phyloP scores from a whole-genome alignment of 345 rosid species.

The Dipteronia dyeriana region DNA sequence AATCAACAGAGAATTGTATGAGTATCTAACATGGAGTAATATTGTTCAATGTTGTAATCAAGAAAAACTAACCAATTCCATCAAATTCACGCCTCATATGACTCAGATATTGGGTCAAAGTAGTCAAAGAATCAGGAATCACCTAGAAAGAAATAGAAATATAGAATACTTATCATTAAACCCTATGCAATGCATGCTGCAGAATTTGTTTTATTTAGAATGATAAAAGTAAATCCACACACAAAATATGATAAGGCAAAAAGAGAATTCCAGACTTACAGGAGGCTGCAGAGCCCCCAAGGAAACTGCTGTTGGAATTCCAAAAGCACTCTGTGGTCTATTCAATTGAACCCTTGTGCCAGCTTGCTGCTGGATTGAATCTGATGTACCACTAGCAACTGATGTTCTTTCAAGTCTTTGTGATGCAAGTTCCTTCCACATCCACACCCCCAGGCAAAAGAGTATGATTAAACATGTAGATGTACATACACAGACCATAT shows the following conservation, averaged over 20 bases:
- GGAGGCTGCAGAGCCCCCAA: conserved; percentile 59
- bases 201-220: background rate
- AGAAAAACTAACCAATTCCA: conserved; percentile 44
- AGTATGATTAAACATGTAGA: conserved; percentile 2
- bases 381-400: conserved; percentile 31
- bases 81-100: conserved; percentile 51
- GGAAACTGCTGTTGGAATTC: conserved; percentile 54
- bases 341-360: conserved; percentile 44
- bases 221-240: conserved; percentile 1
- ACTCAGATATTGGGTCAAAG: conserved; percentile 61
- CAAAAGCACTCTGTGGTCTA: conserved; percentile 51
- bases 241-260: conserved; percentile 5
- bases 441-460: conserved; percentile 13
- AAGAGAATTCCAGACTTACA: conserved; percentile 39
- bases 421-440: conserved; percentile 40
- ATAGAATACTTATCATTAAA: conserved; percentile 9
- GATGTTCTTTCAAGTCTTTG: conserved; percentile 54
- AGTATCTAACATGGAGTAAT: conserved; percentile 3
- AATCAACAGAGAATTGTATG: conserved; percentile 19
- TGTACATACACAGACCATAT: background rate
- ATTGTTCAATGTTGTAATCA: conserved; percentile 6
- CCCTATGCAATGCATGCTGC: conserved; percentile 6
- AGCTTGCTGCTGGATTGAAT: conserved; percentile 41
- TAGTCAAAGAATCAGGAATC: conserved; percentile 66
- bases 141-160: conserved; percentile 43